Evolutionary conservation across 2,329 filamentous ascomycete genomes (phyloP), one percentile per base, ranked within the genome.

Genomic region (Neonectria coccinea): DNA sequence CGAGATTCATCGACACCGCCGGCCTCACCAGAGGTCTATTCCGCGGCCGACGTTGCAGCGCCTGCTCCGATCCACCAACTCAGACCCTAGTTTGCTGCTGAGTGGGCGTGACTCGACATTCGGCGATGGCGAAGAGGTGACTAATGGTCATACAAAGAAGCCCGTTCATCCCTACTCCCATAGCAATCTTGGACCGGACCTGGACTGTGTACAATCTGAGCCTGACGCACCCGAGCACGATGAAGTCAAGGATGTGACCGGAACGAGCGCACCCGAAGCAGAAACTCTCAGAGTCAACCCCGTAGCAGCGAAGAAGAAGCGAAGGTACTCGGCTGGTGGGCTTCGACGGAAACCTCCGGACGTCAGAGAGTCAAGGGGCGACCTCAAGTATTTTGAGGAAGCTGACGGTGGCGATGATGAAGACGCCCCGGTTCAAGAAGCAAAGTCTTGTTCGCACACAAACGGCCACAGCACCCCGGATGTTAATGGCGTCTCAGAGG

Each of bases 321-420:
- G 94, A 64, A 90, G 95, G 25, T 96, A 97, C 78, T 97, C 94
- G 6, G 94, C 94, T 53, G 93, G 93, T 68, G 94, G 93, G 5
- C 85, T 97, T 27, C 89, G 92, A 39, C 83, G 88, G 63, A 90
- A 92, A 73, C 91, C 92, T 25, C 83, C 87, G 60, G 92, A 93
- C 67, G 91, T 97, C 7, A 86, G 85, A 18, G 87, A 90, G 12
- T 84, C 87, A 10, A 85, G 91, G 56, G 91, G 93, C n/a, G 87
- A 92, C 67, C 84, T 97, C n/a, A 90, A 97, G 76, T 97, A 94
- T 71, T 94, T 92, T 73, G 94, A 97, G 74, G 92, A 97, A 71
- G 93, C 95, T 29, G 93, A 94, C 22, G 95, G 97, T 74, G 89
- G 91, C 66, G 91, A 92, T 69, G 67, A 67, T 45, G 70, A 75